These are phyloP conservation scores for Ilyonectria destructans DNA, from an alignment of 2,329 filamentous ascomycete species.

Conservation along the genomic window DNA sequence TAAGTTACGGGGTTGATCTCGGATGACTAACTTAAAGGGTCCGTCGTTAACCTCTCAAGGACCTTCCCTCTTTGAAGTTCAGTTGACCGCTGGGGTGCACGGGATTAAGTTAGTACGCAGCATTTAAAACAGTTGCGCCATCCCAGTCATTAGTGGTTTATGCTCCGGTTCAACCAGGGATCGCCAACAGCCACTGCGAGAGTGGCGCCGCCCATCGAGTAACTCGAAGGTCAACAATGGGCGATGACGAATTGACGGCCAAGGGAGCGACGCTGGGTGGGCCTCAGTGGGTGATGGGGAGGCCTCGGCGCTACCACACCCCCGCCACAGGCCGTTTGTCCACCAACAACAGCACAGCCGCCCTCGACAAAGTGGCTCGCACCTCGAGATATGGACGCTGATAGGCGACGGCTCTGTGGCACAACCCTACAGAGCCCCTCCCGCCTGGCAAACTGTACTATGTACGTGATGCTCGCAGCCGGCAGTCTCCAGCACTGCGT, in stretches of 20 bases:
- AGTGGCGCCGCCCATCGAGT: not conserved
- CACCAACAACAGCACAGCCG: constrained; percentile 3
- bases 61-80: too few species aligned
- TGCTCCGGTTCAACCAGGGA: not conserved
- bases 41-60: not conserved
- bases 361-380: constrained; percentile 1
- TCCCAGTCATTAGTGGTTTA: not conserved
- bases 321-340: constrained; percentile 4
- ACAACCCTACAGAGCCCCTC: not conserved
- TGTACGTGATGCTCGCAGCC: not conserved
- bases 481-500: not conserved
- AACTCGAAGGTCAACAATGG: not conserved
- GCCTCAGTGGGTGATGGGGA: not conserved
- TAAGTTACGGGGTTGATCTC: not conserved
- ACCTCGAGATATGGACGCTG: not conserved
- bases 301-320: constrained; percentile 7
- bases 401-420: not conserved
- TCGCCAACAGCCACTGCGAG: not conserved
- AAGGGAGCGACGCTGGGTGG: not conserved
- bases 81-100: too few species aligned
- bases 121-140: too few species aligned
- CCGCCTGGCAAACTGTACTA: not conserved
- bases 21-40: constrained; percentile 9
- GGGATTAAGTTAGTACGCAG: too few species aligned
- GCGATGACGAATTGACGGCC: not conserved